A percentile compares a stretch with the other conserved stretches of the same genome.
Evolutionary conservation across 1,284 basidiomycete genomes (phyloP).

Genomic region (Puccinia hordei): DNA sequence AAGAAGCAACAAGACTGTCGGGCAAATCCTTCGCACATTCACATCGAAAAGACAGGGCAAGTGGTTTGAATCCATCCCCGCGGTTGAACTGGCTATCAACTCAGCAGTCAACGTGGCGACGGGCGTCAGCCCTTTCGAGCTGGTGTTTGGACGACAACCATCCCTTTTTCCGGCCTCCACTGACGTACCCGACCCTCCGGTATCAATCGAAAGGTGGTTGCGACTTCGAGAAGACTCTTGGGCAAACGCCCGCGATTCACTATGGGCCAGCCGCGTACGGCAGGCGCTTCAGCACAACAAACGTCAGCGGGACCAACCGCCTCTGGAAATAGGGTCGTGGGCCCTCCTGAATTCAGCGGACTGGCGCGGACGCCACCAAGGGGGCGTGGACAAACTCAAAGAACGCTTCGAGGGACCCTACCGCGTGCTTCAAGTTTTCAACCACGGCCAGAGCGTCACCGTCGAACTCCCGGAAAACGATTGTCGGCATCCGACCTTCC

Average conservation of each 20-base stretch:
- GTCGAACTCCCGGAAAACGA: not conserved
- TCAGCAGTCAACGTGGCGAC: too few relatives aligned
- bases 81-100: too few relatives aligned
- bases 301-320: not conserved
- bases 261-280: not conserved
- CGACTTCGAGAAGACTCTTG: not conserved
- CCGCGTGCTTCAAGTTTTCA: not conserved
- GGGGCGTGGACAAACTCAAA: conserved; percentile 1
- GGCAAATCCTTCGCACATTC: too few relatives aligned
- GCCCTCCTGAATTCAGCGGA: conserved; percentile 4
- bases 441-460: not conserved
- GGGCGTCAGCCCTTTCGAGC: conserved; percentile 6
- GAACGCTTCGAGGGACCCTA: conserved; percentile 21
- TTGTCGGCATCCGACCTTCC: not conserved
- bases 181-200: not conserved
- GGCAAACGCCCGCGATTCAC: not conserved
- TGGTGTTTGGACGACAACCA: not conserved
- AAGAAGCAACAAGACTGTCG: conserved; percentile 59
- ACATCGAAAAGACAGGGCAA: too few relatives aligned
- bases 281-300: not conserved
- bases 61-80: too few relatives aligned
- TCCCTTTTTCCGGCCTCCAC: not conserved
- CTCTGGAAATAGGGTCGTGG: not conserved
- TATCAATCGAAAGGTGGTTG: not conserved
- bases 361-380: conserved; percentile 6